These are phyloP conservation scores for Dryadomyces sulphureus DNA, from an alignment of 2,329 filamentous ascomycete genomes.

Conservation along the genomic window DNA sequence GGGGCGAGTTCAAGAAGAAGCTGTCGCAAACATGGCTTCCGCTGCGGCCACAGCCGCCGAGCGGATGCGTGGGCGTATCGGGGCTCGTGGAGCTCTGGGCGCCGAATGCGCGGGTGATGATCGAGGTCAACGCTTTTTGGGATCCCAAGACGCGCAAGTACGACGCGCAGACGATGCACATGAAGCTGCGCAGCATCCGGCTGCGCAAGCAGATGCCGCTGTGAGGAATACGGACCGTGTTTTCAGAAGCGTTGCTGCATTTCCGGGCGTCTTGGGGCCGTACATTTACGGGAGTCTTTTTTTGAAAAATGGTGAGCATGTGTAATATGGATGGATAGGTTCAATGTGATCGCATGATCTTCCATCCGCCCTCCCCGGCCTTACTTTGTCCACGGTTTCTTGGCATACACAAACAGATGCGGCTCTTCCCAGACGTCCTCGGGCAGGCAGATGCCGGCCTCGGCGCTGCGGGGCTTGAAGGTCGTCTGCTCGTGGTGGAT, in stretches of 20 bases:
- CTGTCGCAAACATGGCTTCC: conserved; percentile 31
- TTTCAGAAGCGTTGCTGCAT: neutral
- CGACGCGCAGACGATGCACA: conserved; percentile 20
- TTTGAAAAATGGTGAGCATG: too few relatives aligned
- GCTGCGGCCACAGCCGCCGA: conserved; percentile 25
- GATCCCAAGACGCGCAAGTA: conserved; percentile 38
- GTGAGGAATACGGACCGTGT: neutral
- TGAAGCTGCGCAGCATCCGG: conserved; percentile 28
- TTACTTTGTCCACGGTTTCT: conserved; percentile 8
- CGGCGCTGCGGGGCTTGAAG: conserved; percentile 12
- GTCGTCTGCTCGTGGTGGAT: conserved; percentile 6
- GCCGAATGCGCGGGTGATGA: conserved; percentile 27
- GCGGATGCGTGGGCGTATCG: conserved; percentile 36
- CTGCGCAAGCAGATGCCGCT: conserved; percentile 22
- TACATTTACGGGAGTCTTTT: too few relatives aligned
- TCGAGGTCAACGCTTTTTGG: conserved; percentile 39
- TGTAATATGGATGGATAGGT: too few relatives aligned
- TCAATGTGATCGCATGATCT: too few relatives aligned
- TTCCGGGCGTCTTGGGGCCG: too few relatives aligned
- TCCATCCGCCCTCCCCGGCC: neutral
- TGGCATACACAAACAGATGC: conserved; percentile 16
- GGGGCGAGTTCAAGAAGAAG: conserved; percentile 19
- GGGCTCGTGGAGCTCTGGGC: conserved; percentile 40
- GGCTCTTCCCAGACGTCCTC: conserved; percentile 17
- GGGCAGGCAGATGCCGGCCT: conserved; percentile 14